Evolutionary conservation across 1,284 basidiomycete genomes (phyloP).

Genomic region (Schizopora paradoxa): DNA sequence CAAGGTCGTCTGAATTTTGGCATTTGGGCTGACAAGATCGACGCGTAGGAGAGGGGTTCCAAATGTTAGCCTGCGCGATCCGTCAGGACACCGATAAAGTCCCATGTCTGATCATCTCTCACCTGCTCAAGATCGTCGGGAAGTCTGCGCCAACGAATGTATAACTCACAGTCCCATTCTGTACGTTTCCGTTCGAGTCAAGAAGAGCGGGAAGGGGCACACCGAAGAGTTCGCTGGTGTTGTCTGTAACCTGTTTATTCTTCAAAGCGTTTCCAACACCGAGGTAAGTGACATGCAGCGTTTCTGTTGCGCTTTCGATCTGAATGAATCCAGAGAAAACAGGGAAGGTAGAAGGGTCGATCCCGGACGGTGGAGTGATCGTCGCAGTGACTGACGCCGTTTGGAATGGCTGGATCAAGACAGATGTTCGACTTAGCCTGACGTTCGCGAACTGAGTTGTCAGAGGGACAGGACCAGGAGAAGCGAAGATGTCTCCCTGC

Average conservation of each 20-base stretch:
- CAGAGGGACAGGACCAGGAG: slow-evolving; percentile 47
- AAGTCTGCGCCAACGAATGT: slow-evolving; percentile 44
- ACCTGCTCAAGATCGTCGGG: slow-evolving; percentile 41
- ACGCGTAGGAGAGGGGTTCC: slow-evolving; percentile 47
- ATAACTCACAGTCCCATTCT: slow-evolving; percentile 40
- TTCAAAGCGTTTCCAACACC: slow-evolving; percentile 43
- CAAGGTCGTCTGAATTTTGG: slow-evolving; percentile 27
- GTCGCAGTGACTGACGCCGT: slow-evolving; percentile 27
- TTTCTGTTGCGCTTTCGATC: slow-evolving; percentile 37
- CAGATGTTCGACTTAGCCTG: slow-evolving; percentile 29
- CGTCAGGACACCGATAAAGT: background rate
- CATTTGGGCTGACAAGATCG: slow-evolving; percentile 37
- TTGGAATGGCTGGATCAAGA: slow-evolving; percentile 32
- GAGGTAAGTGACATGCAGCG: slow-evolving; percentile 45
- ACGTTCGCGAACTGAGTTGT: slow-evolving; percentile 39
- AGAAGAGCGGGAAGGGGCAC: slow-evolving; percentile 37
- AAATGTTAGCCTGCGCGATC: slow-evolving; percentile 38
- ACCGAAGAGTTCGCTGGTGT: slow-evolving; percentile 43
- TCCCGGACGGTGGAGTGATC: slow-evolving; percentile 38
- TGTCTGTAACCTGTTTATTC: slow-evolving; percentile 45
- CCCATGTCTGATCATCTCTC: slow-evolving; percentile 9
- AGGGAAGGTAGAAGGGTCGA: slow-evolving; percentile 45
- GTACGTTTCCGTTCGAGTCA: slow-evolving; percentile 35
- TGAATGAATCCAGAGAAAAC: slow-evolving; percentile 59
- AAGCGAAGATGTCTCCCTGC: slow-evolving; percentile 36